Percentiles rank a stretch among this genome's conserved stretches.
Evolutionary conservation across 495 filamentous ascomycete species (phyloP).

Genomic region (Viridothelium virens): DNA sequence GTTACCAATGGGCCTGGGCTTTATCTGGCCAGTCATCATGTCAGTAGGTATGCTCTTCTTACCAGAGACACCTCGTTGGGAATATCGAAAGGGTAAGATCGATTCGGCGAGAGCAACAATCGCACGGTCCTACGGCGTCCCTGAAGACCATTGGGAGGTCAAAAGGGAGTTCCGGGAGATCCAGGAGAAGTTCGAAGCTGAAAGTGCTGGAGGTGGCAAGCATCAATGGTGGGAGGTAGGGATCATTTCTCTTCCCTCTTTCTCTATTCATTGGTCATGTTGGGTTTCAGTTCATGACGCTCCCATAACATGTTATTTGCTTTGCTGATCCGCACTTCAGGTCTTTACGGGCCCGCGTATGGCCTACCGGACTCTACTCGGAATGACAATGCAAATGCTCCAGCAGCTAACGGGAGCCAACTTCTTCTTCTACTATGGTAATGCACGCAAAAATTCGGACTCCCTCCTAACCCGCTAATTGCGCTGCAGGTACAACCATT

Average conservation of each 20-base stretch:
- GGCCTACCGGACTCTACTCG: conserved; percentile 62
- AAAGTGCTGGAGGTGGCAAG: conserved; percentile 33
- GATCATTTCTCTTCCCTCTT: not conserved
- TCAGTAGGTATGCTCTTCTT: conserved; percentile 46
- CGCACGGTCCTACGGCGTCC: conserved; percentile 61
- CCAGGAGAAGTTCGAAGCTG: conserved; percentile 47
- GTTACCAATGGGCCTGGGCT: conserved; percentile 72
- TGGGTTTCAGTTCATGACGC: not conserved
- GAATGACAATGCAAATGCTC: conserved; percentile 61
- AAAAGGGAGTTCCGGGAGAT: conserved; percentile 56
- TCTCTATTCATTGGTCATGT: not conserved
- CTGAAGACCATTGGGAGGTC: conserved; percentile 54
- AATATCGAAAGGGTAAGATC: conserved; percentile 32
- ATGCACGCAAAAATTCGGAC: conserved; percentile 12
- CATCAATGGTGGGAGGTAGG: conserved; percentile 23
- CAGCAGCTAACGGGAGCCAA: conserved; percentile 58
- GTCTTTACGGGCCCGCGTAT: conserved; percentile 48
- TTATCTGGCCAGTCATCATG: conserved; percentile 68
- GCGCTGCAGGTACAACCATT: conserved; percentile 27
- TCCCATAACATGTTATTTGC: not conserved
- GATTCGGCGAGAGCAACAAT: conserved; percentile 58
- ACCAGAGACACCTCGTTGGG: conserved; percentile 34
- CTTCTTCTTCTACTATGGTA: conserved; percentile 48
- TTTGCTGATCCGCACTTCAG: not conserved
- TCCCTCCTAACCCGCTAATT: not conserved